Conservation (phyloP, 306 rosid species). For the Glycine soja region DNA sequence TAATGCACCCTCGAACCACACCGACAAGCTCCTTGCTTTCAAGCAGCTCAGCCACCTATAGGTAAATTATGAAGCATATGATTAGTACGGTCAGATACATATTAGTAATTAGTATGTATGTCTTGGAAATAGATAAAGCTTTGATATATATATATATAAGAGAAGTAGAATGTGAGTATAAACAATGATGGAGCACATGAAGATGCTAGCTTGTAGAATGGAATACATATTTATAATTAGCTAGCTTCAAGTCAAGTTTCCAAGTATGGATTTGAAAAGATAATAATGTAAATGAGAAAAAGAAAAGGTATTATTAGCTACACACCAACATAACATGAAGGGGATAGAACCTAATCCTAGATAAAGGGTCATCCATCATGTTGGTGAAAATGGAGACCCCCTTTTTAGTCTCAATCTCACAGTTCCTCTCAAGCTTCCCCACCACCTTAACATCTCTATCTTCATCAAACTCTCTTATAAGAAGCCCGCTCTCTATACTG, state of each 20-base stretch:
- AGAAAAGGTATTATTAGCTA: conserved; percentile 22
- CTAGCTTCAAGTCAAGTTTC: conserved; percentile 15
- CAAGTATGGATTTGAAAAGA: conserved; percentile 41
- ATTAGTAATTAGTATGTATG: background rate
- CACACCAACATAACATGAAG: conserved; percentile 79
- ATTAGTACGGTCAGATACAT: background rate
- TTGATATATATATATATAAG: background rate
- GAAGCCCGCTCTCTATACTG: conserved; percentile 54
- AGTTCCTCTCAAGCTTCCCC: conserved; percentile 79
- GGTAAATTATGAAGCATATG: conserved; percentile 28
- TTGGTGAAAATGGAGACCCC: conserved; percentile 73
- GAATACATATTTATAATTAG: conserved; percentile 5
- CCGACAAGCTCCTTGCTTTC: conserved; percentile 74
- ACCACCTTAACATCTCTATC: conserved; percentile 72
- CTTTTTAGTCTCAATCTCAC: conserved; percentile 74
- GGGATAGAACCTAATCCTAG: conserved; percentile 79
- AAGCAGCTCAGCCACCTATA: conserved; percentile 70
- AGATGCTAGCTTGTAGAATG: conserved; percentile 29
- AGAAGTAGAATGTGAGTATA: conserved; percentile 31
- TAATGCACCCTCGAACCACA: conserved; percentile 78
- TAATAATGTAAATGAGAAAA: background rate
- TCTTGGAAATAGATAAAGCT: conserved; percentile 26
- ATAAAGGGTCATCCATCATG: conserved; percentile 72
- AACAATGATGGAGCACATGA: conserved; percentile 25
- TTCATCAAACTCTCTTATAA: conserved; percentile 72